Evolutionary conservation across 257 asterid species (phyloP), one percentile per base, ranked within the genome.

Genomic region (Linderniella brevidens): DNA sequence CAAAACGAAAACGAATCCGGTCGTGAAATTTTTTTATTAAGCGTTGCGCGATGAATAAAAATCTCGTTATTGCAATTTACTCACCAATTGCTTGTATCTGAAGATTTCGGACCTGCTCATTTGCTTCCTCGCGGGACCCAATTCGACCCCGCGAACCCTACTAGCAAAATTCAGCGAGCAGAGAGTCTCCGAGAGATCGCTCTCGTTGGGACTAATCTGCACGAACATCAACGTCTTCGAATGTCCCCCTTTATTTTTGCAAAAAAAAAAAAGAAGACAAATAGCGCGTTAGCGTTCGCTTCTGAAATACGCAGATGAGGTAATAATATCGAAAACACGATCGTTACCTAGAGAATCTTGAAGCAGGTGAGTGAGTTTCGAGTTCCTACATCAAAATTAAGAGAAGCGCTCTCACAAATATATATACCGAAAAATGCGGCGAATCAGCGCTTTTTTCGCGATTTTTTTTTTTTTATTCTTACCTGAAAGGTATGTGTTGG

Each of bases 321-420:
- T 13, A 47, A 46, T 13, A 9, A 41, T n/a, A n/a, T 37, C 17
- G 58, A 29, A 56, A 13, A 55, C 4, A 36, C 7, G 20, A 49
- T 45, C 20, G 11, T 37, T 78, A 88, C 98, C 98, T 69, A 90
- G 62, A 3, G 98, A 90, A 72, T 90, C 96, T 69, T 85, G 98
- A 62, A 90, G 98, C 79, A 90, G 66, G 73, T 90, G 98, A 29
- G 96, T 90, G 68, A 90, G 96, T 66, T 81, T 90, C 35, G 98
- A 90, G 68, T 90, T 85, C 87, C 98, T 84, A 52, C 59, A 62
- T 47, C 66, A 39, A 35, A 38, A 62, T 47, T 64, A 39, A 35
- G 35, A 57, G 19, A 44, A 44, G 17, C 13, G 18, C 14, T n/a
- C n/a, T 8, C 18, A 43, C 4, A 43, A 39, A 10, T 11, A 6